Evolutionary conservation across 495 filamentous ascomycete genomes (phyloP), one percentile per base, ranked within the genome.

Genomic region (Neurospora sp.): DNA sequence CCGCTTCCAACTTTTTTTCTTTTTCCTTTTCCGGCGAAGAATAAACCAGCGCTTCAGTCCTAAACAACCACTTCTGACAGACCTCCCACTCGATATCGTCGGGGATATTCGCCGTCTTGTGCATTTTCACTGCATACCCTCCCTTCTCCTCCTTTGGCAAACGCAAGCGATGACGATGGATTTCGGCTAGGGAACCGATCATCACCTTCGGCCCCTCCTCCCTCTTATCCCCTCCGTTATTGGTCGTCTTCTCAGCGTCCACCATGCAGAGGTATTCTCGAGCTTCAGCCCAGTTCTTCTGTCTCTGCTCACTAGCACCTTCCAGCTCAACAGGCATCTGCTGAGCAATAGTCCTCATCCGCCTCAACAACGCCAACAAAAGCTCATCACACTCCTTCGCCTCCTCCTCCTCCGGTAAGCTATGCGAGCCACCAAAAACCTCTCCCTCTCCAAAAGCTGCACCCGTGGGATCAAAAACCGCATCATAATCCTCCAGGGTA

Each of bases 31-130:
- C 27, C 27, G 27, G 27, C 27, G 27, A 31, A 3, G 27, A 31
- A 31, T 0, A 31, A 31, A 31, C 27, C 2, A 31, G 27, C 27
- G 27, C 27, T 31, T 31, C 79, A 0, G 75, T 40, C 5, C 78
- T 74, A 69, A 85, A 85, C 20, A 85, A 70, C 82, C 82, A 86
- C 81, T 85, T 85, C 39, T 81, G 79, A 53, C 78, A 82, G 37
- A 81, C 74, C 70, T 80, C 77, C 77, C 77, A 78, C 18, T 71
- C 75, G n/a, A 78, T 31, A 1, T 38, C 69, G 0, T 48, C 53
- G 10, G 41, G 22, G 3, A 75, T 53, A 20, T 68, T 59, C 27
- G 5, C 8, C 27, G 77, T 74, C 69, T 74, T 80, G 42, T 45
- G 31, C 71, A 79, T 75, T 37, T 35, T 0, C 1, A 84, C 71